Evolutionary conservation across 352 stramenopile genomes (phyloP).

Genomic region (Pythium dissimile): DNA sequence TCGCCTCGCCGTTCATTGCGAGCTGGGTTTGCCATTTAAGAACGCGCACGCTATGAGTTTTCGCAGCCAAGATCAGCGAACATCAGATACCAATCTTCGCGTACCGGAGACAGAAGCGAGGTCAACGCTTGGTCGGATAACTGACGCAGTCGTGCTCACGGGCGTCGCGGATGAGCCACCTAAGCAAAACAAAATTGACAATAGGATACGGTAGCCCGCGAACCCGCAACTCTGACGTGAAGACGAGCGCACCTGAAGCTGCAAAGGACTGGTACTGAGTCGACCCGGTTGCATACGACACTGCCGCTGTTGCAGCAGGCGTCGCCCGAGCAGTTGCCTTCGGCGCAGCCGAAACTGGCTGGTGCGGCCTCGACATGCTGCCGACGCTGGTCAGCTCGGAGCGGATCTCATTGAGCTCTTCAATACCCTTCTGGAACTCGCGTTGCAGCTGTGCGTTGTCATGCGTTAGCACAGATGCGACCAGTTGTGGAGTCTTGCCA

Average conservation of each 20-base stretch:
- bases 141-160: neutral
- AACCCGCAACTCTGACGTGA: no score
- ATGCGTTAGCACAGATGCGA: neutral
- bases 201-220: no score
- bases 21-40: no score
- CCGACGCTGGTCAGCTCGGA: slow-evolving; percentile 69
- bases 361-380: slow-evolving; percentile 51
- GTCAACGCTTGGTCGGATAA: slow-evolving; percentile 14
- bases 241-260: neutral
- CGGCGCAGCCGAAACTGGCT: slow-evolving; percentile 26
- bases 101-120: slow-evolving; percentile 12
- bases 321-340: neutral
- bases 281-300: neutral
- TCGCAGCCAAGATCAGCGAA: neutral
- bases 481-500: neutral
- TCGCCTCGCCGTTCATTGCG: slow-evolving; percentile 22
- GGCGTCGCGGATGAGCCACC: neutral
- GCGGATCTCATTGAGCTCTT: slow-evolving; percentile 79
- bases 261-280: neutral
- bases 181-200: neutral
- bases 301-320: neutral
- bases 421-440: slow-evolving; percentile 73
- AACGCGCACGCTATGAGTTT: no score
- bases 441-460: slow-evolving; percentile 44
- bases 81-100: neutral